A percentile compares a stretch with the other conserved stretches of the same genome.
Conservation (phyloP, 805 yeast species). For the Lachancea lanzarotensis region DNA sequence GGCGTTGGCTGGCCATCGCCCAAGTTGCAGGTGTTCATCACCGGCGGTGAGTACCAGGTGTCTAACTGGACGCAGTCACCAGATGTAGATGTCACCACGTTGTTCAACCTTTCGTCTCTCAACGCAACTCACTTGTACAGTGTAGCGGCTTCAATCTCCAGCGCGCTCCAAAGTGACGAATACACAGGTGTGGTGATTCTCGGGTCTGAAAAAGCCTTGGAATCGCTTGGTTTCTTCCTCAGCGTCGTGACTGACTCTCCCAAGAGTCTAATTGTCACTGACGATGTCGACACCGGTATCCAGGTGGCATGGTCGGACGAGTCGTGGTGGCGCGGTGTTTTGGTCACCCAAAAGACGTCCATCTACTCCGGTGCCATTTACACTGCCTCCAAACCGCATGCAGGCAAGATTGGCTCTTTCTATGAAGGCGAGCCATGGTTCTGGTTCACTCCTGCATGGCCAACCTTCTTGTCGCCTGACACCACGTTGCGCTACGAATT, state of each 20-base stretch:
- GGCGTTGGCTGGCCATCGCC: conserved; percentile 1
- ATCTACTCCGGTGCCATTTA: conserved; percentile 15
- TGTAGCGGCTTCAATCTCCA: conserved; percentile 14
- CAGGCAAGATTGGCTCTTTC: conserved; percentile 23
- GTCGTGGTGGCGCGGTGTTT: conserved; percentile 20
- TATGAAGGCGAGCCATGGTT: conserved; percentile 16
- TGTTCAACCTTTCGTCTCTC: conserved; percentile 20
- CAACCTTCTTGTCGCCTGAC: conserved; percentile 14
- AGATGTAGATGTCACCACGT: conserved; percentile 13
- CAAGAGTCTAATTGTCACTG: conserved; percentile 23
- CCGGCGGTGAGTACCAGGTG: conserved; percentile 21
- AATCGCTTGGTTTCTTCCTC: conserved; percentile 25
- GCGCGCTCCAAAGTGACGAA: conserved; percentile 9
- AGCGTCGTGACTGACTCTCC: conserved; percentile 18
- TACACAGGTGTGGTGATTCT: conserved; percentile 21
- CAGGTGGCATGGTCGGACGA: conserved; percentile 18
- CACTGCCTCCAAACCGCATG: conserved; percentile 18
- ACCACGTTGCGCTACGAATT: conserved; percentile 20
- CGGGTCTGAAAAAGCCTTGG: conserved; percentile 18
- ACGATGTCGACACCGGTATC: conserved; percentile 17
- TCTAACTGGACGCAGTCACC: conserved; percentile 10
- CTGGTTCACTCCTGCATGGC: conserved; percentile 23
- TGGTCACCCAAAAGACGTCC: conserved; percentile 12
- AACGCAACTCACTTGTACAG: conserved; percentile 21
- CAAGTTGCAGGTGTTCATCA: conserved; percentile 17